Evolutionary conservation across 2,329 filamentous ascomycete species (phyloP).

Genomic region (Trichoderma breve): DNA sequence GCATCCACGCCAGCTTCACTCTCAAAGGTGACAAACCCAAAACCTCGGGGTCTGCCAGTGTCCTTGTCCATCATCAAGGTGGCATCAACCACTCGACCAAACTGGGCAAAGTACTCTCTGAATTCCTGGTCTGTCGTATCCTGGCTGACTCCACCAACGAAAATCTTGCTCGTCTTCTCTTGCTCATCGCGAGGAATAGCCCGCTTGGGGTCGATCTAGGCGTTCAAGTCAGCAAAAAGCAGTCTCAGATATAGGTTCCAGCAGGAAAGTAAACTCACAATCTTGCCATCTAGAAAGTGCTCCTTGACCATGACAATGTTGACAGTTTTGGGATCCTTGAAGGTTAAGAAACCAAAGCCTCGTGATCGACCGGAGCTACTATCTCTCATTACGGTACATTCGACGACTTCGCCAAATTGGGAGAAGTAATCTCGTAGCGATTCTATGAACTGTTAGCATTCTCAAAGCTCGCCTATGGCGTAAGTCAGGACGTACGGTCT

Average conservation of each 20-base stretch:
- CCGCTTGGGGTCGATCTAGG: conserved; percentile 92
- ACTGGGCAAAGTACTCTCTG: conserved; percentile 93
- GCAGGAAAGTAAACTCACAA: conserved; percentile 60
- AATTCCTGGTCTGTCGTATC: conserved; percentile 96
- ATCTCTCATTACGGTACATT: conserved; percentile 99
- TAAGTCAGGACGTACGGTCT: conserved; percentile 67
- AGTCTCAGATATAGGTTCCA: not conserved
- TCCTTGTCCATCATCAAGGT: conserved; percentile 99
- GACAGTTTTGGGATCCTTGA: conserved; percentile 95
- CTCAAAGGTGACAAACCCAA: conserved; percentile 98
- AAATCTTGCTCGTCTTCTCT: conserved; percentile 97
- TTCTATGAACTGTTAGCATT: conserved; percentile 54
- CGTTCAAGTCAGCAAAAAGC: conserved; percentile 25
- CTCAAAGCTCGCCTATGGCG: conserved; percentile 18
- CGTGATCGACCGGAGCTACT: conserved; percentile 88
- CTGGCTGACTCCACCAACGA: conserved; percentile 95
- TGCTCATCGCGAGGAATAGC: conserved; percentile 97
- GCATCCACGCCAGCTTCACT: conserved; percentile 92
- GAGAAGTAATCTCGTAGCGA: conserved; percentile 96
- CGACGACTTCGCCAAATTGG: conserved; percentile 93
- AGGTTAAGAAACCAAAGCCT: conserved; percentile 96
- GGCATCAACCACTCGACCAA: conserved; percentile 92
- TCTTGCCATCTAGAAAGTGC: conserved; percentile 96
- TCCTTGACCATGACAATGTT: conserved; percentile 99
- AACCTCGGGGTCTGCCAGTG: conserved; percentile 91